A percentile compares a stretch with the other conserved stretches of the same genome.
phyloP scores from a whole-genome alignment of 352 stramenopile genomes.

The Phytophthora sp. region DNA sequence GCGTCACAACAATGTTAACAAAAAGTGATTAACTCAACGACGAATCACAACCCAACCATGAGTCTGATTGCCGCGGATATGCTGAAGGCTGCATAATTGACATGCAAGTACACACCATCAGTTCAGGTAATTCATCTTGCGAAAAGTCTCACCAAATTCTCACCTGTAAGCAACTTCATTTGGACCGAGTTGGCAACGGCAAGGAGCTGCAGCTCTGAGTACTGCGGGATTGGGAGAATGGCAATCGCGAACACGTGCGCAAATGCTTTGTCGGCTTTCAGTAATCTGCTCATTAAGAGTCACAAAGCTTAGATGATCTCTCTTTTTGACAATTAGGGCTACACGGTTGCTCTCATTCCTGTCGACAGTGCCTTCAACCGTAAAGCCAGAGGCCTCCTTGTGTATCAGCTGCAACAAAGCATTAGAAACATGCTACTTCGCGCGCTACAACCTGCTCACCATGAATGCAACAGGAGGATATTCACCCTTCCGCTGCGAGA shows the following conservation, averaged over 20 bases:
- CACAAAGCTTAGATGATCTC: not conserved
- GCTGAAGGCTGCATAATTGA: constrained; percentile 31
- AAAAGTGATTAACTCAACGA: not conserved
- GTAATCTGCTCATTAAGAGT: constrained; percentile 30
- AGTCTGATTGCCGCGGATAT: constrained; percentile 43
- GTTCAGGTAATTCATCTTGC: no score
- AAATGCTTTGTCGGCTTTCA: constrained; percentile 70
- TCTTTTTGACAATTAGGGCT: no score
- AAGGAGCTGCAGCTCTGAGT: constrained; percentile 53
- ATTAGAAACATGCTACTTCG: not conserved
- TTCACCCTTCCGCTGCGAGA: constrained; percentile 70
- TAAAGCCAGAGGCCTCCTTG: constrained; percentile 40
- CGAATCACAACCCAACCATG: constrained; percentile 40
- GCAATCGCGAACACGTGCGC: constrained; percentile 57
- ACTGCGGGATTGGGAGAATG: constrained; percentile 48
- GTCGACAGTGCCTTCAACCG: constrained; percentile 47
- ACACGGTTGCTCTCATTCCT: no score
- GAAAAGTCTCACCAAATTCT: no score
- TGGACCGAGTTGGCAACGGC: constrained; percentile 44
- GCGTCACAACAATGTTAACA: not conserved
- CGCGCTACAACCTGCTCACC: constrained; percentile 24
- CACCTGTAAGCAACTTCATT: constrained; percentile 59
- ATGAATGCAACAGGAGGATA: constrained; percentile 78
- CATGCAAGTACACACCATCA: no score
- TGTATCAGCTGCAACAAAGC: constrained; percentile 39